A percentile compares a stretch with the other conserved stretches of the same genome.
Evolutionary conservation across 176 grass and related monocot genomes (phyloP).

Genomic region (Carex kokanica): DNA sequence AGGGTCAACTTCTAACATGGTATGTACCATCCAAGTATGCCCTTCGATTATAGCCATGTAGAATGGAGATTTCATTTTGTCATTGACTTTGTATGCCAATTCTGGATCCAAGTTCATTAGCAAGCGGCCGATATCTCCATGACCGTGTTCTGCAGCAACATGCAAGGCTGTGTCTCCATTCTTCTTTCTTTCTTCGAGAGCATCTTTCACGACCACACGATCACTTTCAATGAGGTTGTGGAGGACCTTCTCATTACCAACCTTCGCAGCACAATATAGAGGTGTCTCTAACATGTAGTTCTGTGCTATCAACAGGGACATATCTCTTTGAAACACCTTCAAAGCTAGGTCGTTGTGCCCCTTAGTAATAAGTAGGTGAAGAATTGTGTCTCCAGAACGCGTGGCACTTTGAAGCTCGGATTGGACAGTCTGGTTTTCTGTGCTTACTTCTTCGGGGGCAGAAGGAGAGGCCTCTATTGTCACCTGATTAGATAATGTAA

Average conservation of each 20-base stretch:
- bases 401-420: background rate
- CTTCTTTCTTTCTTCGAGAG: background rate
- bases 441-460: too few relatives aligned
- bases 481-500: too few relatives aligned
- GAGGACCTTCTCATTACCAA: background rate
- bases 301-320: background rate
- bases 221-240: background rate
- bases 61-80: background rate
- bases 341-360: background rate
- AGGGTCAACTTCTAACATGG: background rate
- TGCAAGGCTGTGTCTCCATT: slow-evolving; percentile 17
- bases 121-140: background rate
- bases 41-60: too few relatives aligned
- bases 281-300: background rate
- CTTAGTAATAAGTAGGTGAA: background rate
- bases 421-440: background rate
- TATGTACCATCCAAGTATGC: accelerated
- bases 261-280: background rate
- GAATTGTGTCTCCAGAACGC: background rate
- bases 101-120: background rate
- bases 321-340: too few relatives aligned
- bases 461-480: too few relatives aligned
- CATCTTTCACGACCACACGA: background rate
- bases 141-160: background rate
- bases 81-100: background rate